These are phyloP conservation scores for Elongisporangium prolatum DNA, from an alignment of 352 stramenopile genomes.

Conservation along the genomic window DNA sequence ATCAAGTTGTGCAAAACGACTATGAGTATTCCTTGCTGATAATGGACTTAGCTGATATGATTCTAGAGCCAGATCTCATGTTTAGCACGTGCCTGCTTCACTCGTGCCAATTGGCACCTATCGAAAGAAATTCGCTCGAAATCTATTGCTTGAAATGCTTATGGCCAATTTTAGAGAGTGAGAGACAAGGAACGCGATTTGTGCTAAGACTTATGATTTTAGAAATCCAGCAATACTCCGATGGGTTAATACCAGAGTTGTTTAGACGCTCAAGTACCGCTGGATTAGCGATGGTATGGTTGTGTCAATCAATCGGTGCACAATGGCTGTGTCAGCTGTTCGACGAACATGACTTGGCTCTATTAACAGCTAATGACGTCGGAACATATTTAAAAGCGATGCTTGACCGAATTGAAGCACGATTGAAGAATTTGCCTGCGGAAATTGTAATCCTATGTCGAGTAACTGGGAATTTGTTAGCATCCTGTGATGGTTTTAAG, in stretches of 20 bases:
- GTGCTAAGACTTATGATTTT: slow-evolving; percentile 37
- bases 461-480: slow-evolving; percentile 23
- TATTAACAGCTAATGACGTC: slow-evolving; percentile 3
- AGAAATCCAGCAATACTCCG: slow-evolving; percentile 18
- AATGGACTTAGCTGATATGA: slow-evolving; percentile 31
- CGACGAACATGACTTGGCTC: not conserved
- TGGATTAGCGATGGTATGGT: slow-evolving; percentile 24
- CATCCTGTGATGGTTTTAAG: slow-evolving; percentile 7
- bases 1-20: slow-evolving; percentile 64
- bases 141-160: slow-evolving; percentile 33
- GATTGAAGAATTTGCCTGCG: slow-evolving; percentile 24
- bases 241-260: slow-evolving; percentile 13
- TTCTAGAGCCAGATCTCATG: slow-evolving; percentile 41
- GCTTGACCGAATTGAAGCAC: slow-evolving; percentile 21
- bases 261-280: slow-evolving; percentile 29
- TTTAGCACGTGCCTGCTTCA: slow-evolving; percentile 21
- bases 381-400: slow-evolving; percentile 11
- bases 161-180: slow-evolving; percentile 41
- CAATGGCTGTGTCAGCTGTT: slow-evolving; percentile 27
- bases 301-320: slow-evolving; percentile 23
- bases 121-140: slow-evolving; percentile 9
- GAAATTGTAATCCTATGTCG: slow-evolving; percentile 60
- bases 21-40: slow-evolving; percentile 67
- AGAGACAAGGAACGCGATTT: slow-evolving; percentile 38
- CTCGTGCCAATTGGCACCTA: not conserved